Base-by-base conservation (phyloP, 2,329 filamentous ascomycete genomes). In the Herpotrichia juniperi region DNA sequence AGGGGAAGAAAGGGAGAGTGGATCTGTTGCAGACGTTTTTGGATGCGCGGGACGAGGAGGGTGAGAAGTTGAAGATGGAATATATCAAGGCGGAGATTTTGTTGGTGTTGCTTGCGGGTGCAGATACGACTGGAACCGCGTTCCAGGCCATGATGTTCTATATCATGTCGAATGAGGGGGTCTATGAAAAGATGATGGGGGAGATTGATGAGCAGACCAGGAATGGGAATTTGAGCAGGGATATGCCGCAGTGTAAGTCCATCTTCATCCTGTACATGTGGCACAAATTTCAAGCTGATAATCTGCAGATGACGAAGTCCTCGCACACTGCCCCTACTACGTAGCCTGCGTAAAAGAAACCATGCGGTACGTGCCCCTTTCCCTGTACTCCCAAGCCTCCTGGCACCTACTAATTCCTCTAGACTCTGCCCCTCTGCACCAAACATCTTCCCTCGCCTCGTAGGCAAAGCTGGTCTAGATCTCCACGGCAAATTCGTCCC, bases 1-100 rank as follows among this genome's bases (percentile, higher is more conserved):
- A 71, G 4, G 80, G 78, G 1, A 80, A 77, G 9, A 71, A 74
- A 0, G 75, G 74, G 1, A 75, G 79, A 4, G 69, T 79, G 19
- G 83, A 86, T 59, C 71, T 85, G 0, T 71, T 86, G 4, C 82
- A 86, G 58, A 83, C 78, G 4, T 75, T 76, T 54, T 59, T 76
- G 56, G 67, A 76, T 48, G 73, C 73, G 4, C 58, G 71, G 11
- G 64, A 66, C 19, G 66, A 71, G 10, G 62, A 74, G 0, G 78
- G 76, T 12, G 68, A 79, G 50, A 78, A 79, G 0, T 66, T 83
- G 0, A 73, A 79, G 24, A 67, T 79, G 46, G 77, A 81, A 4
- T 80, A 81, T 56, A 78, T 83, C 69, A 81, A 79, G 57, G 79
- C 80, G 0, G 81, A 84, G 59, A 76, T 82, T 21, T 68, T 83